Conservation (phyloP, 2,329 filamentous ascomycete species). For the Cladophialophora yegresii region DNA sequence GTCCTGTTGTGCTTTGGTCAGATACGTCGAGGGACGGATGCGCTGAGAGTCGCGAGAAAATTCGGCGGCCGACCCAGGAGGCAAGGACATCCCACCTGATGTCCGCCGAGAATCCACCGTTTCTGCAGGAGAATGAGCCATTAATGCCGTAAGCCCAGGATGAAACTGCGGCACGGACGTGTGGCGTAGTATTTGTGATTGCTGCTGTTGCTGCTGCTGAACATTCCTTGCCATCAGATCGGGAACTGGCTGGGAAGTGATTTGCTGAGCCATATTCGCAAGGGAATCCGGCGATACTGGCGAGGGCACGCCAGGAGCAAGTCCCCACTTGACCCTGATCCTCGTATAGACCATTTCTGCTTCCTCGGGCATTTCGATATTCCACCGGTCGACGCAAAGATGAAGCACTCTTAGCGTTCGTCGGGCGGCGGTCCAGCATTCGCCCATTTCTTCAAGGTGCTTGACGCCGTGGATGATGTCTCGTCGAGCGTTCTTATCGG, state of each 20-base stretch:
- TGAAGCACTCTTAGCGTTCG: slow-evolving; percentile 83
- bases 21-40: slow-evolving; percentile 29
- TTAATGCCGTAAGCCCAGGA: slow-evolving; percentile 20
- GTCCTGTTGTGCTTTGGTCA: slow-evolving; percentile 39
- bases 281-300: slow-evolving; percentile 56
- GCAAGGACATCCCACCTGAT: slow-evolving; percentile 34
- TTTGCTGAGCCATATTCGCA: slow-evolving; percentile 35
- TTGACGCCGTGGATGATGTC: slow-evolving; percentile 90
- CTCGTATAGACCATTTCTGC: slow-evolving; percentile 73
- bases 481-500: slow-evolving; percentile 83
- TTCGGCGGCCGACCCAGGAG: slow-evolving; percentile 38
- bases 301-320: slow-evolving; percentile 51
- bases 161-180: slow-evolving; percentile 20
- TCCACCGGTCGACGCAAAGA: slow-evolving; percentile 85
- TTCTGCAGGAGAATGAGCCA: slow-evolving; percentile 27
- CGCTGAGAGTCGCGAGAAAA: slow-evolving; percentile 29
- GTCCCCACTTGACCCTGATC: slow-evolving; percentile 77
- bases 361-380: slow-evolving; percentile 81
- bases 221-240: slow-evolving; percentile 33
- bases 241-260: slow-evolving; percentile 28
- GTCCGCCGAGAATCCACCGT: slow-evolving; percentile 30
- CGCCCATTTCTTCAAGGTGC: slow-evolving; percentile 91
- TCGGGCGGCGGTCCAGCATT: slow-evolving; percentile 88
- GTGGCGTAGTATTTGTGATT: slow-evolving; percentile 31
- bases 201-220: slow-evolving; percentile 38